A percentile compares a stretch with the other conserved stretches of the same genome.
phyloP scores from a whole-genome alignment of 139 green algal genomes.

The Chlamydomonas sp. region DNA sequence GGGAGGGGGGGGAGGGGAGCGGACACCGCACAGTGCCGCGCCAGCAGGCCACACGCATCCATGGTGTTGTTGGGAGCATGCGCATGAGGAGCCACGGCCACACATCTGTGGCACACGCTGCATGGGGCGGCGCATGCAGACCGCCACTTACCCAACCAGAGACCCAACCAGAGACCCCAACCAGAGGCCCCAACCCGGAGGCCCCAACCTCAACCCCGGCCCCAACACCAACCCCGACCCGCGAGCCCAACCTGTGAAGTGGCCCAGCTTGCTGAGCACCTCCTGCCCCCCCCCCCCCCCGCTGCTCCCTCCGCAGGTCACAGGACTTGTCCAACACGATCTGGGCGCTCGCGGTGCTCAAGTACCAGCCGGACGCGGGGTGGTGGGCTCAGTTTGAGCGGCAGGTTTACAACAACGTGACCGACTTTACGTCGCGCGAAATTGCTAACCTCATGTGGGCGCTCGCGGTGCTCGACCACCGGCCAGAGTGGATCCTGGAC shows the following conservation, averaged over 20 bases:
- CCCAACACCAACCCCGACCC: no score
- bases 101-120: no score
- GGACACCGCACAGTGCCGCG: no score
- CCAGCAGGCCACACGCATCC: no score
- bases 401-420: conserved; percentile 15
- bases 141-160: no score
- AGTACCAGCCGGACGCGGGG: conserved; percentile 27
- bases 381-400: conserved; percentile 40
- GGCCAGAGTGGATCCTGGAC: conserved; percentile 20
- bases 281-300: conserved; percentile 4
- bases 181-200: no score
- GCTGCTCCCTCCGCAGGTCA: conserved; percentile 17
- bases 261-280: conserved; percentile 10
- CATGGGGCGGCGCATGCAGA: no score
- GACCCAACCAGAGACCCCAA: no score
- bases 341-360: conserved; percentile 37
- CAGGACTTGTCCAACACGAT: conserved; percentile 41
- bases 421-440: conserved; percentile 34
- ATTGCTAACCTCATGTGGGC: conserved; percentile 44
- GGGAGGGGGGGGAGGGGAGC: no score
- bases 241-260: conserved; percentile 10
- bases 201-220: no score
- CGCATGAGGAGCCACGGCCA: no score
- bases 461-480: conserved; percentile 33
- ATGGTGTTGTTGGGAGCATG: no score